Percentiles rank a stretch among this genome's conserved stretches.
Conservation (phyloP, 2,329 filamentous ascomycete species). For the Stemphylium vesicarium region DNA sequence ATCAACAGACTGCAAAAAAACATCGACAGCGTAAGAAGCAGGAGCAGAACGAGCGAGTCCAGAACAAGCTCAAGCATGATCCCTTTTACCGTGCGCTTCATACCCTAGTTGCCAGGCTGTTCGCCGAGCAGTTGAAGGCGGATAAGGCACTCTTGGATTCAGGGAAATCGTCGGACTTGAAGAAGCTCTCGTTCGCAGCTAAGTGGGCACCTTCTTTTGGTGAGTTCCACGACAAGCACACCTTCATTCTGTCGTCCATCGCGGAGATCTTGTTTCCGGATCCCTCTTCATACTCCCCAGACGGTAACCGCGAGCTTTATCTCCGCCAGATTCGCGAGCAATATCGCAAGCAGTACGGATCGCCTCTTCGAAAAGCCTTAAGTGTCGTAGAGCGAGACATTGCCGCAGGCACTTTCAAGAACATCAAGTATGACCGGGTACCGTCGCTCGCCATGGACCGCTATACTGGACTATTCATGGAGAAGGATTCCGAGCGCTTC, state of each 20-base stretch:
- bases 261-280: constrained; percentile 61
- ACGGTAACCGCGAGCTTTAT: constrained; percentile 56
- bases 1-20: constrained; percentile 29
- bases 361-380: constrained; percentile 61
- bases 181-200: constrained; percentile 61
- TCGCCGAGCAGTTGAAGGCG: constrained; percentile 60
- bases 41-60: constrained; percentile 51
- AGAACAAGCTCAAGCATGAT: constrained; percentile 53
- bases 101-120: constrained; percentile 61
- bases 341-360: constrained; percentile 58
- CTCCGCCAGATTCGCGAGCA: constrained; percentile 61
- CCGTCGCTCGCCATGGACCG: constrained; percentile 64
- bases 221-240: constrained; percentile 65
- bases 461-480: constrained; percentile 58
- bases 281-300: constrained; percentile 37
- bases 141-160: constrained; percentile 55
- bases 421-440: constrained; percentile 64
- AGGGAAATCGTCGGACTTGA: constrained; percentile 50
- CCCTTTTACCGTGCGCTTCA: constrained; percentile 60
- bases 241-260: constrained; percentile 63
- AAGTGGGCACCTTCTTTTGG: constrained; percentile 67
- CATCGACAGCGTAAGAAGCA: constrained; percentile 42
- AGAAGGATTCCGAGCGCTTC: constrained; percentile 60
- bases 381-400: constrained; percentile 62
- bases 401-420: constrained; percentile 52